phyloP scores from a whole-genome alignment of 2,329 filamentous ascomycete species.

The Fonsecaea monophora region DNA sequence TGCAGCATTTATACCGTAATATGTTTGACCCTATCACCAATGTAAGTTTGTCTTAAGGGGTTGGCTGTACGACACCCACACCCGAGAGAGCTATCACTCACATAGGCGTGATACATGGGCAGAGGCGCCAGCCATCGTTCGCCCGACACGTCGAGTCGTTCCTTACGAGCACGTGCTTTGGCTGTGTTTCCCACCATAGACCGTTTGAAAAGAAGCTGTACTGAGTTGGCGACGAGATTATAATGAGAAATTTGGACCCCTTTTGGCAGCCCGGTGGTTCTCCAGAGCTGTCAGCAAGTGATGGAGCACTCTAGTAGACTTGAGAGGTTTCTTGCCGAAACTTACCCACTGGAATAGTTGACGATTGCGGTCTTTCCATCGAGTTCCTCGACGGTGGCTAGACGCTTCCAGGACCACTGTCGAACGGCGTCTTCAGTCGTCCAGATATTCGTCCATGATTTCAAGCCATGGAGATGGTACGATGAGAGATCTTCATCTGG shows the following conservation, averaged over 20 bases:
- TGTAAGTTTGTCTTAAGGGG: background rate
- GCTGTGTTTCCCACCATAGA: slow-evolving; percentile 3
- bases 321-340: background rate
- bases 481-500: slow-evolving; percentile 48
- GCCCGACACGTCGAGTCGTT: slow-evolving; percentile 11
- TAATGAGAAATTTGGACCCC: slow-evolving; percentile 64
- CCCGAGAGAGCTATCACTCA: background rate
- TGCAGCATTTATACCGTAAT: slow-evolving; percentile 17
- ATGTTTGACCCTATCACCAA: slow-evolving; percentile 19
- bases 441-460: slow-evolving; percentile 18
- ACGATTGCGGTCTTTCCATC: slow-evolving; percentile 56
- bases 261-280: slow-evolving; percentile 66
- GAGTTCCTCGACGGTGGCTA: slow-evolving; percentile 31
- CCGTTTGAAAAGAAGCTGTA: slow-evolving; percentile 2
- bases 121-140: slow-evolving; percentile 22
- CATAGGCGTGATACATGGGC: slow-evolving; percentile 24
- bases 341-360: slow-evolving; percentile 59
- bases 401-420: slow-evolving; percentile 20
- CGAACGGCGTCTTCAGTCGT: slow-evolving; percentile 6
- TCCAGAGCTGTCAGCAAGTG: background rate
- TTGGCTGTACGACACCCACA: background rate
- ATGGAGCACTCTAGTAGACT: background rate
- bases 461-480: slow-evolving; percentile 43
- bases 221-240: slow-evolving; percentile 19
- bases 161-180: slow-evolving; percentile 5